Base-by-base conservation (phyloP, 306 rosid species). In the Acacia confusa region DNA sequence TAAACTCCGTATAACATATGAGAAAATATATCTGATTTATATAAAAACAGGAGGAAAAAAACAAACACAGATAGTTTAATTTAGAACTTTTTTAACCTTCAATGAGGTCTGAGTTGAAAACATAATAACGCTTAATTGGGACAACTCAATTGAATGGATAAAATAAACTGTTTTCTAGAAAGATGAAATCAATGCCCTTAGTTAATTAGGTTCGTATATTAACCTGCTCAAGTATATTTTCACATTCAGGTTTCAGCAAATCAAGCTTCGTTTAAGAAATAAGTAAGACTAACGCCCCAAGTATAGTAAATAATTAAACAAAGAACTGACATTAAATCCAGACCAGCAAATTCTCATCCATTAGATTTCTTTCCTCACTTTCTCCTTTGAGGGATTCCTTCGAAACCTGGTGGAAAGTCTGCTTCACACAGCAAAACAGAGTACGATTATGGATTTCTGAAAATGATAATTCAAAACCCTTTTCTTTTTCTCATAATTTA, bases 321-420 rank as follows among this genome's bases (percentile, higher is more conserved):
- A 66, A 79, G 72, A 82, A 44, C 45, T 28, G 20, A 73, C 12
- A 77, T 50, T 9, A 70, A 79, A 79, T 81, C 70, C 45, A 77
- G 50, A 70, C 58, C 77, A 69, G 64, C 70, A 83, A 60, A 87
- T 81, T 79, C 83, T 75, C 25, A 47, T 17, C 53, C 28, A 27
- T 75, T 25, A 27, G 52, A 75, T 38, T 68, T 40, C 69, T 53
- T 72, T 75, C 65, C 78, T 41, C 77, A 48, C 58, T n/a, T 68
- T 19, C 67, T 67, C 9, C 48, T 38, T 19, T 38, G 69, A 63
- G 69, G 9, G n/a, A 50, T 80, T 87, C 70, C 45, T 4, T 15
- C 4, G 78, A 81, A 88, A 78, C 82, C 78, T 79, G 79, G 82
- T 27, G 84, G 87, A 82, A 79, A 88, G 88, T 61, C 17, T 9